A percentile compares a stretch with the other conserved stretches of the same genome.
phyloP scores from a whole-genome alignment of 2,329 filamentous ascomycete genomes.

The Alternaria brassicae region DNA sequence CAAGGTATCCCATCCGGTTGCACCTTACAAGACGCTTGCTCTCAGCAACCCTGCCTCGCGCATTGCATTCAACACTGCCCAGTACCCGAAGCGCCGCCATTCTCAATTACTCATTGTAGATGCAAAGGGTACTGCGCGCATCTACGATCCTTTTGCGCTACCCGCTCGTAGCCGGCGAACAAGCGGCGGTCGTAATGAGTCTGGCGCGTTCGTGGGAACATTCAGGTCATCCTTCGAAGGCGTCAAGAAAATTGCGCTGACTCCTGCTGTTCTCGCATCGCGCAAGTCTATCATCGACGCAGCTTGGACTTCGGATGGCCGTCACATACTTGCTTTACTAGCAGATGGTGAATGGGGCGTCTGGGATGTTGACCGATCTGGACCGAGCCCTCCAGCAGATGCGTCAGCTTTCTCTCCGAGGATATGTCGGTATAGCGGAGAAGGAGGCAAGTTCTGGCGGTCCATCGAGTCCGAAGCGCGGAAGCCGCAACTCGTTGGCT shows the following conservation, averaged over 20 bases:
- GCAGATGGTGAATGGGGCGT: slow-evolving; percentile 62
- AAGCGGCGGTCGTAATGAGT: slow-evolving; percentile 23
- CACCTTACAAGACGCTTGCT: slow-evolving; percentile 56
- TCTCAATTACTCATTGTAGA: slow-evolving; percentile 64
- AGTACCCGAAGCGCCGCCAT: slow-evolving; percentile 61
- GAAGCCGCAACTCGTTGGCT: slow-evolving; percentile 49
- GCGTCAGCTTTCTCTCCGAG: slow-evolving; percentile 46
- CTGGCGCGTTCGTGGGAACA: slow-evolving; percentile 41
- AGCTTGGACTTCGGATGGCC: slow-evolving; percentile 57
- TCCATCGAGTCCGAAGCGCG: slow-evolving; percentile 43
- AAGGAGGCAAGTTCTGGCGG: slow-evolving; percentile 27
- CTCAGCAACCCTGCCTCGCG: slow-evolving; percentile 59
- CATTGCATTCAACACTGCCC: slow-evolving; percentile 62
- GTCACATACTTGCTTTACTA: slow-evolving; percentile 55
- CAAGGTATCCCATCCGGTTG: slow-evolving; percentile 47
- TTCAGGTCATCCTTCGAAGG: slow-evolving; percentile 46
- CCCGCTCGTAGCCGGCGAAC: slow-evolving; percentile 30
- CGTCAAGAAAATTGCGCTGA: slow-evolving; percentile 31
- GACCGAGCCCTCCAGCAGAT: slow-evolving; percentile 39
- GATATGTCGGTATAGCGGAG: slow-evolving; percentile 43
- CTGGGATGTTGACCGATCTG: slow-evolving; percentile 55
- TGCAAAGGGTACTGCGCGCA: slow-evolving; percentile 61
- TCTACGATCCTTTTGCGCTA: slow-evolving; percentile 62
- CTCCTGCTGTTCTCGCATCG: slow-evolving; percentile 42
- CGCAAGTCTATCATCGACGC: slow-evolving; percentile 59